Conservation (phyloP, 192 early-diverging fungal species). For the Umbelopsis isabellina region DNA sequence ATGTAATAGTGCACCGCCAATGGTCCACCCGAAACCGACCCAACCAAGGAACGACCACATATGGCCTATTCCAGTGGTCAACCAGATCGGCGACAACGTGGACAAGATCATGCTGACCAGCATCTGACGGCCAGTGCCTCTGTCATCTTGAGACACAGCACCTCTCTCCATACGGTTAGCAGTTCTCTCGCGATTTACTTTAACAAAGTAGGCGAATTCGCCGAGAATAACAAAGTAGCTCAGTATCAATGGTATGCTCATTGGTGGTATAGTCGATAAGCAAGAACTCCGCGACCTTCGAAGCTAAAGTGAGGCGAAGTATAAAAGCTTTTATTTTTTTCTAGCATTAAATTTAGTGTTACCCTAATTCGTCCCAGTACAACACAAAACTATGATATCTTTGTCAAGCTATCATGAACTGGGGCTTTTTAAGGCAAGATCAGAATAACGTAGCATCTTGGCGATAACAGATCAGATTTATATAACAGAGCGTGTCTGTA, state of each 20-base stretch:
- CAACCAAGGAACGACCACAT: constrained; percentile 22
- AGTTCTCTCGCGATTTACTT: constrained; percentile 5
- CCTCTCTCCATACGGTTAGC: neutral
- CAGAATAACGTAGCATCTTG: no score
- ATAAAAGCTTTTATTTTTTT: no score
- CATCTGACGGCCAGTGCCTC: constrained; percentile 27
- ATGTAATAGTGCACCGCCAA: constrained; percentile 26
- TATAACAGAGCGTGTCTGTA: neutral
- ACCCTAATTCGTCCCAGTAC: no score
- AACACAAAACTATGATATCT: no score
- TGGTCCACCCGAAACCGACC: constrained; percentile 35
- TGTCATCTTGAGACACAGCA: constrained; percentile 29
- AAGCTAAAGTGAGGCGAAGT: no score
- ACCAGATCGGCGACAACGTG: constrained; percentile 8
- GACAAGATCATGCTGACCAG: constrained; percentile 20
- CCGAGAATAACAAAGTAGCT: neutral
- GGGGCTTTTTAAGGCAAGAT: no score
- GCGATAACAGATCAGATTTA: no score
- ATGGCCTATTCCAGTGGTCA: neutral
- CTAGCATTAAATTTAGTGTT: no score
- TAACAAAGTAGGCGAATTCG: constrained; percentile 14
- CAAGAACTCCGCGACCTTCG: constrained; percentile 1
- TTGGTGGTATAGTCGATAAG: neutral
- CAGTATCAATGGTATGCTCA: neutral
- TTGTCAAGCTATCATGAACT: no score